Evolutionary conservation across 768 basidiomycete genomes (phyloP).

Genomic region (Galerina marginata): DNA sequence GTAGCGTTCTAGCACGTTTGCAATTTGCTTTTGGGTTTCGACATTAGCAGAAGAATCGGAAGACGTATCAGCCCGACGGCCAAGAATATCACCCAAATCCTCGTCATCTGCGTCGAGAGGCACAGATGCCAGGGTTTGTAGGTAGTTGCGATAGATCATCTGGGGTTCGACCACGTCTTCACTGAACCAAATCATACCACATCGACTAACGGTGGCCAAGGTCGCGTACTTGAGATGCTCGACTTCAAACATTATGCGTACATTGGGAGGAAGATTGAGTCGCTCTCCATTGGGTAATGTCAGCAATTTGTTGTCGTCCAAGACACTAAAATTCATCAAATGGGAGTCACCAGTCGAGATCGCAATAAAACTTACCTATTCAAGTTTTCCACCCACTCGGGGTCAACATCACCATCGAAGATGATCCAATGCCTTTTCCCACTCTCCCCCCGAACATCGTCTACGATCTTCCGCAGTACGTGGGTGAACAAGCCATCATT

Average conservation of each 20-base stretch:
- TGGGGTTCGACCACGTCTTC: slow-evolving; percentile 90
- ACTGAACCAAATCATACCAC: slow-evolving; percentile 99
- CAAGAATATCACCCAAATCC: slow-evolving; percentile 62
- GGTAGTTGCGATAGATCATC: slow-evolving; percentile 93
- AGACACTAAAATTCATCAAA: slow-evolving; percentile 63
- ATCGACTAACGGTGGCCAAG: slow-evolving; percentile 97
- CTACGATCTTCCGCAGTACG: slow-evolving; percentile 95
- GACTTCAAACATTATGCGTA: slow-evolving; percentile 99
- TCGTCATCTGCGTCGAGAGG: slow-evolving; percentile 93
- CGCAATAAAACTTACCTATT: slow-evolving; percentile 74
- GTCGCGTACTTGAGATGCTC: slow-evolving; percentile 98
- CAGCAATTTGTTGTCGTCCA: slow-evolving; percentile 97
- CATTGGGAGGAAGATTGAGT: slow-evolving; percentile 93
- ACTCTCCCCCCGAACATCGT: slow-evolving; percentile 98
- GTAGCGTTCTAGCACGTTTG: slow-evolving; percentile 77
- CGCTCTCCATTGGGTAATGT: slow-evolving; percentile 98
- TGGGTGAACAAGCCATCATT: slow-evolving; percentile 99
- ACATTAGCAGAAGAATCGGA: slow-evolving; percentile 70
- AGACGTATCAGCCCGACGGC: slow-evolving; percentile 60
- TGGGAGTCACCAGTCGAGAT: not conserved
- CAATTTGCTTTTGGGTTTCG: slow-evolving; percentile 76
- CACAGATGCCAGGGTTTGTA: slow-evolving; percentile 72
- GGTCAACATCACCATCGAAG: slow-evolving; percentile 99
- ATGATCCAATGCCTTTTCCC: slow-evolving; percentile 98
- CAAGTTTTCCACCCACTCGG: slow-evolving; percentile 99